Evolutionary conservation across 1,284 basidiomycete species (phyloP), one percentile per base, ranked within the genome.

Genomic region (Malassezia japonica): DNA sequence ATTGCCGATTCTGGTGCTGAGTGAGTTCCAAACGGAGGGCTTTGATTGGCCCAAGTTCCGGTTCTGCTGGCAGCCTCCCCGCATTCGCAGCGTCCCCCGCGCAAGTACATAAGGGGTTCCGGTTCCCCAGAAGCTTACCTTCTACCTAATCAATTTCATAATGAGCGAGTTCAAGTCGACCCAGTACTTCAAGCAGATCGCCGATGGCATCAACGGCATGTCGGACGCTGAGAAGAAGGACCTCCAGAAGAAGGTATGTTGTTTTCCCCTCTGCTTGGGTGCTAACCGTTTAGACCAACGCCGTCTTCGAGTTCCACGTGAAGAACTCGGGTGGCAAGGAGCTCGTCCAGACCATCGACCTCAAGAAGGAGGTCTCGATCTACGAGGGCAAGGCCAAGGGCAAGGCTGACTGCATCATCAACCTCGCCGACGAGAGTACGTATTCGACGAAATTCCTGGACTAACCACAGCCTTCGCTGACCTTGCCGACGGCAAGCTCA

Each of bases 261-360:
- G n/a, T n/a, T n/a, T n/a, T 35, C 6, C 1, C 24, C n/a, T 21
- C 10, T 9, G 13, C 6, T 23, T 7, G 6, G 34, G 20, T 13
- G 23, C 46, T 29, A 12, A 45, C 38, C 15, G 4, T n/a, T n/a
- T 16, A 92, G 89, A 87, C 85, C 56, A 90, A 88, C 72, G 87
- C 86, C 61, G 81, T 91, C 74, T 92, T 95, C 74, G 85, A 92
- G 76, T 78, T 95, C 57, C 82, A 83, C 59, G 81, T 94, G 65
- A 83, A 85, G 75, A 89, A 90, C 72, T 77, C 74, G 16, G 79
- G 79, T 29, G 86, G 85, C 62, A 79, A 86, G 74, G 83, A 85
- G 69, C 86, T 78, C 40, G 60, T 70, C 49, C 68, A 62, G 61
- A 90, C 88, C n/a, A 88, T 96, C 64, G 92, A 96, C 78, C 74